Base-by-base conservation (phyloP, 2,329 filamentous ascomycete species). In the Phialophora tarda region DNA sequence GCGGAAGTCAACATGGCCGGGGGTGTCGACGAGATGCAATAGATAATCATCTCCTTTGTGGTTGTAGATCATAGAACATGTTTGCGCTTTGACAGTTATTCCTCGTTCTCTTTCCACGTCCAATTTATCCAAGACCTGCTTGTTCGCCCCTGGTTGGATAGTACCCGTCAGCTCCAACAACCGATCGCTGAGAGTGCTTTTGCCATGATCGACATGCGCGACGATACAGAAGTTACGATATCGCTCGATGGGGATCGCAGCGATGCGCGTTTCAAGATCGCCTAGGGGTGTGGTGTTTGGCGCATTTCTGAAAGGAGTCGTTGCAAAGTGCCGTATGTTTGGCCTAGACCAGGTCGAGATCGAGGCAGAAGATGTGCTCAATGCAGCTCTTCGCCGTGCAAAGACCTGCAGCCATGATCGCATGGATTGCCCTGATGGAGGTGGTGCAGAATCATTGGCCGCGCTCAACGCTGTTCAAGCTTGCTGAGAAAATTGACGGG, bases 11-110 rank as follows among this genome's bases (percentile, higher is more conserved):
- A 99, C 95, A 81, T 99, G 95, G 30, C 95, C 95, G 0, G 95
- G 95, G 0, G 95, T 99, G 78, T 99, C 95, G 64, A 99, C 93
- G 30, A 99, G 85, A 79, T 99, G 95, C 32, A 99, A 84, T 64
- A 99, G 85, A 77, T 98, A 98, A 78, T 99, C 95, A 34, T 90
- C 82, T 17, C 91, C 93, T 21, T 90, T 82, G 80, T 97, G 84
- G 30, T 90, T 92, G 82, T 97, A 97, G 60, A 99, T 86, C 95
- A 99, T 99, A 63, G 90, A 95, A 80, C 95, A 98, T 64, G 95
- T 98, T 82, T 99, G 95, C 63, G 95, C 95, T 82, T 99, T 99
- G 77, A 99, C 95, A 0, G 95, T 99, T 77, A 99, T 99, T 68
- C 95, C 95, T 47, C 95, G 88, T 79, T 98, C 93, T 59, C 95